These are phyloP conservation scores for Nothopassalora personata DNA, from an alignment of 2,329 filamentous ascomycete species.

Conservation along the genomic window DNA sequence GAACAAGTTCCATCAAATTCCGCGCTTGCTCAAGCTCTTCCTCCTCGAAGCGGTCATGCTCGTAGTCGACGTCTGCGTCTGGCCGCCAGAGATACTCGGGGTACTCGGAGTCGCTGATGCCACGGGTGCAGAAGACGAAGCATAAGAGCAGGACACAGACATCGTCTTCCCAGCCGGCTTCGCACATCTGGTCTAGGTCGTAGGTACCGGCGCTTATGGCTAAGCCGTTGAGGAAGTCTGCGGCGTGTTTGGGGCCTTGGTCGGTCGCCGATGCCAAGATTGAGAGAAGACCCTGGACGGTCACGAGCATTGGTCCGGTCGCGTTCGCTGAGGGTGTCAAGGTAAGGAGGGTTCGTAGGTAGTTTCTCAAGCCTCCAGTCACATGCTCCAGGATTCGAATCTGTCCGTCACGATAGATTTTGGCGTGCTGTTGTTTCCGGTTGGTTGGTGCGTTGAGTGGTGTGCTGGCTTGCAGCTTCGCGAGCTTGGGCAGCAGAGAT, in stretches of 20 bases:
- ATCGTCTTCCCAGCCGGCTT: constrained; percentile 35
- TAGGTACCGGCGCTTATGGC: constrained; percentile 27
- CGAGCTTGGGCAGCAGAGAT: constrained; percentile 31
- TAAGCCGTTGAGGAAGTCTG: constrained; percentile 30
- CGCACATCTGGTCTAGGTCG: constrained; percentile 28
- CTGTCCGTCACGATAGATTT: constrained; percentile 42
- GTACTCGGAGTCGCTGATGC: background rate
- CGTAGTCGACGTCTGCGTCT: background rate
- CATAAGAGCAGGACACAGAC: constrained; percentile 33
- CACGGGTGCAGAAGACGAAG: constrained; percentile 11
- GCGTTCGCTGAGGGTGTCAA: constrained; percentile 3
- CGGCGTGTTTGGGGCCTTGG: constrained; percentile 10
- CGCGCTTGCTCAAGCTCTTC: constrained; percentile 2
- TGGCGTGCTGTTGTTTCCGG: constrained; percentile 37
- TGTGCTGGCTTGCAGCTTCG: constrained; percentile 27
- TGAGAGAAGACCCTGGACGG: constrained; percentile 27
- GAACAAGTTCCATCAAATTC: constrained; percentile 2
- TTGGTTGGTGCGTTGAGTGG: constrained; percentile 29
- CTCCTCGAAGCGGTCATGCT: background rate
- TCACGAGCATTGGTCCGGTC: constrained; percentile 23
- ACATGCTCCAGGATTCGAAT: constrained; percentile 28
- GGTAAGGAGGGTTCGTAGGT: constrained; percentile 24
- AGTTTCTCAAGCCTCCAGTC: constrained; percentile 25
- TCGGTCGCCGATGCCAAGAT: constrained; percentile 48
- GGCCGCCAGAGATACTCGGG: constrained; percentile 4